Percentiles rank a stretch among this genome's conserved stretches.
These are phyloP conservation scores for Fomitopsis serialis DNA, from an alignment of 768 basidiomycete species.

Conservation along the genomic window DNA sequence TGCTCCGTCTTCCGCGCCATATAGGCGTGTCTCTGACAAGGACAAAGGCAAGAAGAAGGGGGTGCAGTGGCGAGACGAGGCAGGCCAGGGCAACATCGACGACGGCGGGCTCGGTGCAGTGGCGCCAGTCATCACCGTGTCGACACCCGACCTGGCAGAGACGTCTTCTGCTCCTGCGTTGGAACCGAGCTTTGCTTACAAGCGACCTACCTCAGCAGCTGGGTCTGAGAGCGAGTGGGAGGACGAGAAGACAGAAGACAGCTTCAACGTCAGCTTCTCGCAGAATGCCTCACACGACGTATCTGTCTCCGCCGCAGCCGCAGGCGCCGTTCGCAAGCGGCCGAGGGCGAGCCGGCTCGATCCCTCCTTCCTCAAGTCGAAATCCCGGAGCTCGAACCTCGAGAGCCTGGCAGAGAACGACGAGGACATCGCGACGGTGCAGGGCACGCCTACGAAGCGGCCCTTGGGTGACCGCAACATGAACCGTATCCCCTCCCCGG, in stretches of 20 bases:
- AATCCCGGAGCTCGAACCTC: constrained; percentile 40
- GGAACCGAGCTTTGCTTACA: constrained; percentile 4
- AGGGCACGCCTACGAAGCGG: constrained; percentile 24
- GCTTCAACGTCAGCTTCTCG: constrained; percentile 52
- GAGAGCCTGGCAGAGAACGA: constrained; percentile 71
- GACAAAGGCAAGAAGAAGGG: constrained; percentile 63
- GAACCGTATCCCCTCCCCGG: constrained; percentile 39
- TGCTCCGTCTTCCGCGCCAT: constrained; percentile 40
- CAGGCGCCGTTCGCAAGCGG: constrained; percentile 28
- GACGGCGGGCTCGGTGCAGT: constrained; percentile 39
- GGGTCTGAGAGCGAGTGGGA: constrained; percentile 88
- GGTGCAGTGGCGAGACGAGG: constrained; percentile 87
- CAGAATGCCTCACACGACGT: constrained; percentile 10
- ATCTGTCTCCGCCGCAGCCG: constrained; percentile 8
- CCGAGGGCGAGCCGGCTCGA: constrained; percentile 66
- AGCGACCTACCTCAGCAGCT: constrained; percentile 15
- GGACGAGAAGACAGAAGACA: constrained; percentile 82
- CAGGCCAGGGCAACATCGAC: constrained; percentile 74
- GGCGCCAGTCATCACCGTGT: constrained; percentile 14
- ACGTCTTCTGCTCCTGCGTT: constrained; percentile 25
- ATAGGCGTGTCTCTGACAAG: constrained; percentile 60
- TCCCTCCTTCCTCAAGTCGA: constrained; percentile 57
- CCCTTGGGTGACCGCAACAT: constrained; percentile 67
- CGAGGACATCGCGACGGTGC: constrained; percentile 34
- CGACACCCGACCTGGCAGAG: constrained; percentile 1